Evolutionary conservation across 2,329 filamentous ascomycete species (phyloP).

Genomic region (Nothophaeocryptopus gaeumannii): DNA sequence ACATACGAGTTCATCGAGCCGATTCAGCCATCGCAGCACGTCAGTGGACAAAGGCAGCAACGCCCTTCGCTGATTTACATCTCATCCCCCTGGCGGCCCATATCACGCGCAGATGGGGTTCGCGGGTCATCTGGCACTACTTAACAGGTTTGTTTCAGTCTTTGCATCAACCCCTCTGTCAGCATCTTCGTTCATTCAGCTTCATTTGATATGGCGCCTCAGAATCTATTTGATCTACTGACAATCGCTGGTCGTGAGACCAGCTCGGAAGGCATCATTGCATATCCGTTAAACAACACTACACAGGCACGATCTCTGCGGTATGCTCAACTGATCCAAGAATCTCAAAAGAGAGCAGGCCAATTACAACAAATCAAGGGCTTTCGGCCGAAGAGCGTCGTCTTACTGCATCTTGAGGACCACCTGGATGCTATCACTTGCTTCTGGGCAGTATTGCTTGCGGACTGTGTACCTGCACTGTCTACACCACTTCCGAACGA

Average conservation of each 20-base stretch:
- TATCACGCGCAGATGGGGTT: too few species aligned
- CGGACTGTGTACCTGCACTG: constrained; percentile 39
- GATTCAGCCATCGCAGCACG: too few species aligned
- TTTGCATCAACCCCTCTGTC: too few species aligned
- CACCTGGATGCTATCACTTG: constrained; percentile 41
- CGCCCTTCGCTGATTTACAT: too few species aligned
- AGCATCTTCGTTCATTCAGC: neutral
- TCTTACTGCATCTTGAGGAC: constrained; percentile 34
- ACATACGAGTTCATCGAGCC: too few species aligned
- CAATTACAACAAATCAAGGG: neutral
- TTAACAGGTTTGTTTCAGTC: too few species aligned
- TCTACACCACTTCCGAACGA: constrained; percentile 36
- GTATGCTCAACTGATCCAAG: neutral
- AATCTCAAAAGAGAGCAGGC: neutral
- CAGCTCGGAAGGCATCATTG: neutral
- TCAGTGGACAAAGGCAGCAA: too few species aligned
- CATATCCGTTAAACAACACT: neutral
- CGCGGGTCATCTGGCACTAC: too few species aligned
- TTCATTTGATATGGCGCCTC: constrained; percentile 1
- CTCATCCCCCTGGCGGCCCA: too few species aligned
- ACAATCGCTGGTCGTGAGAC: neutral
- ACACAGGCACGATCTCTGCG: neutral
- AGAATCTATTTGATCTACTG: constrained; percentile 1
- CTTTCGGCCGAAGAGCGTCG: neutral
- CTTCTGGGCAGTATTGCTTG: constrained; percentile 41